Conservation (phyloP, 208 protist genomes). For the Leishmania gerbilli region DNA sequence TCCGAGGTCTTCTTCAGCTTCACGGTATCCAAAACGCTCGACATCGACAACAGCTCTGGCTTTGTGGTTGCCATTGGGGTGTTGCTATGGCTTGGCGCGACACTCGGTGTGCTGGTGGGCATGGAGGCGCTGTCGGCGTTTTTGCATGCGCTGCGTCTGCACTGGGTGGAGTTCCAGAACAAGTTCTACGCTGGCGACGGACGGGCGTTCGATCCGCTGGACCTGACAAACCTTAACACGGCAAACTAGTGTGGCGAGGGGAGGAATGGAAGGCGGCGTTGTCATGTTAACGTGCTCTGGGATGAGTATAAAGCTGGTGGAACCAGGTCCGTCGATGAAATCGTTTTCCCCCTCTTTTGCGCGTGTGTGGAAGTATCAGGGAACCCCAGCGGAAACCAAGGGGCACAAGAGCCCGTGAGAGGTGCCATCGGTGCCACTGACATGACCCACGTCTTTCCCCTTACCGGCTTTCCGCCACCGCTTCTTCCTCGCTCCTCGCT, state of each 20-base stretch:
- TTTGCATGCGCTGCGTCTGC: slow-evolving; percentile 98
- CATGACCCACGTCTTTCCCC: background rate
- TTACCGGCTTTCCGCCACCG: background rate
- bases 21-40: slow-evolving; percentile 55
- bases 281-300: background rate
- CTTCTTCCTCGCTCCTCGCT: background rate
- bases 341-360: background rate
- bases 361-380: background rate
- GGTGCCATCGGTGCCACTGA: background rate
- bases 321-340: background rate
- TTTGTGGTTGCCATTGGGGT: slow-evolving; percentile 88
- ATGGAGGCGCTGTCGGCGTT: slow-evolving; percentile 99
- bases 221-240: slow-evolving; percentile 24
- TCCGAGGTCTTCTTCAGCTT: slow-evolving; percentile 93
- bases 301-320: background rate
- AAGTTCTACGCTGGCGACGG: slow-evolving; percentile 97
- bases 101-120: slow-evolving; percentile 96
- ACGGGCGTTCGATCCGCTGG: slow-evolving; percentile 55
- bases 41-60: slow-evolving; percentile 50
- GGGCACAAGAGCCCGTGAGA: background rate
- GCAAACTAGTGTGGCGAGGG: background rate
- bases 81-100: slow-evolving; percentile 91
- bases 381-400: background rate
- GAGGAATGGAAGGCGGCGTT: background rate
- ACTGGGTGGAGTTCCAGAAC: slow-evolving; percentile 98